Percentiles rank a stretch among this genome's conserved stretches.
phyloP scores from a whole-genome alignment of 78 protist genomes.

The Dictyostelium intermedium region DNA sequence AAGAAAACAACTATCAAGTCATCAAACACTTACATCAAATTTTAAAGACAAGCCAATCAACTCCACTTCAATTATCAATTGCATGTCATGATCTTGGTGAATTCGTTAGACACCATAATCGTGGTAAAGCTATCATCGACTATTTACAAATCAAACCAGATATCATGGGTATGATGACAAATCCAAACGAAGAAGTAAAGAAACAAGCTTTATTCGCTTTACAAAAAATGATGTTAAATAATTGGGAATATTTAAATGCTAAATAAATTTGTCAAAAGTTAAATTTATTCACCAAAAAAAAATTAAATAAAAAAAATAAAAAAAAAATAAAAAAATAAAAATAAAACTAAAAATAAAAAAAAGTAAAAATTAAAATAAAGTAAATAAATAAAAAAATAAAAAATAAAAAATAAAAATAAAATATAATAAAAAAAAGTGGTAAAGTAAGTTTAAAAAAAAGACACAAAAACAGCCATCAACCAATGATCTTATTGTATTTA shows the following conservation, averaged over 20 bases:
- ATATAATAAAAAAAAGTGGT: too few relatives aligned
- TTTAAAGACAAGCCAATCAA: constrained; percentile 1
- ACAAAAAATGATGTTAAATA: constrained; percentile 93
- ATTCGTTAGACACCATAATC: constrained; percentile 89
- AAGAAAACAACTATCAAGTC: constrained; percentile 83
- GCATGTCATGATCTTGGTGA: constrained; percentile 96
- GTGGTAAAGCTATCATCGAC: constrained; percentile 85
- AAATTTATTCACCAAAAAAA: too few relatives aligned
- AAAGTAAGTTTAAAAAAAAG: neutral
- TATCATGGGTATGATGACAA: constrained; percentile 87
- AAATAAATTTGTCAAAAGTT: neutral
- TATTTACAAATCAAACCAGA: constrained; percentile 72
- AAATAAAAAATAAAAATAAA: too few relatives aligned
- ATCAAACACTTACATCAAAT: constrained; percentile 43
- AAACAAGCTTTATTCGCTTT: constrained; percentile 91
- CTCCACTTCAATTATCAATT: constrained; percentile 81
- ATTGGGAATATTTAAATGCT: constrained; percentile 48
- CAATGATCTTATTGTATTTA: too few relatives aligned
- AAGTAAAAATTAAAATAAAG: neutral
- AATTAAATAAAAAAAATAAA: too few relatives aligned
- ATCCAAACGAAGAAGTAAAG: constrained; percentile 85
- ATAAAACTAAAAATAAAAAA: too few relatives aligned
- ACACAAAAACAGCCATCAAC: too few relatives aligned
- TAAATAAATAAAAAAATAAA: too few relatives aligned
- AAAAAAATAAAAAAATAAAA: too few relatives aligned